Evolutionary conservation across 2,329 filamentous ascomycete genomes (phyloP).

Genomic region (Dactylellina drechsleri): DNA sequence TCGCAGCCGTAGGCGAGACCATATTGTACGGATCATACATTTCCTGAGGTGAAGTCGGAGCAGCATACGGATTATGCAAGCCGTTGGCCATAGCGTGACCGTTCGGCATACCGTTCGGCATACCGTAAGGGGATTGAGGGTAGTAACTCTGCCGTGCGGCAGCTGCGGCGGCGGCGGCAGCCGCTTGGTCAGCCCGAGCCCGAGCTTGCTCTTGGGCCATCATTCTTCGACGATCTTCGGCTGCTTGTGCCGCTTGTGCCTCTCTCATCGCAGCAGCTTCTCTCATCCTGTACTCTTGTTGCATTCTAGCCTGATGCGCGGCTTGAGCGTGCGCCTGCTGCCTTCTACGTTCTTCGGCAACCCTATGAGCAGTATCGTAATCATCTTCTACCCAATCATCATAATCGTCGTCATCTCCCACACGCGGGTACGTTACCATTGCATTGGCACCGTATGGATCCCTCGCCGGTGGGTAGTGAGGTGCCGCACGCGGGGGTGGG

Average conservation of each 20-base stretch:
- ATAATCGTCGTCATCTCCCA: slow-evolving; percentile 55
- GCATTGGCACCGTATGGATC: slow-evolving; percentile 37
- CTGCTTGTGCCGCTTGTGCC: slow-evolving; percentile 21
- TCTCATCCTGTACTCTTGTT: slow-evolving; percentile 36
- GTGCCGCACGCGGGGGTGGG: slow-evolving; percentile 50
- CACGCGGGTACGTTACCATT: slow-evolving; percentile 53
- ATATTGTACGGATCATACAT: slow-evolving; percentile 41
- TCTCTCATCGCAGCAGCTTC: slow-evolving; percentile 54
- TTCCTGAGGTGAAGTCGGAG: slow-evolving; percentile 36
- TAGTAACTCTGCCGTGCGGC: slow-evolving; percentile 29
- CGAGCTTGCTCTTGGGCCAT: slow-evolving; percentile 24
- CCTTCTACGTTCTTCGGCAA: slow-evolving; percentile 53
- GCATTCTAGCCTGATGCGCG: slow-evolving; percentile 37
- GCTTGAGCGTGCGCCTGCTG: slow-evolving; percentile 49
- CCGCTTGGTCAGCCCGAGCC: slow-evolving; percentile 24
- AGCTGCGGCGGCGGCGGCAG: slow-evolving; percentile 33
- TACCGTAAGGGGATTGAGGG: slow-evolving; percentile 32
- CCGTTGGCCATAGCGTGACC: slow-evolving; percentile 42
- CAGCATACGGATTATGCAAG: slow-evolving; percentile 37
- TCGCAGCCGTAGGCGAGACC: slow-evolving; percentile 23
- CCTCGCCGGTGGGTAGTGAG: slow-evolving; percentile 54
- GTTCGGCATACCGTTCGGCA: slow-evolving; percentile 22
- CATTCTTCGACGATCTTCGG: slow-evolving; percentile 49
- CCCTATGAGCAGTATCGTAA: slow-evolving; percentile 53
- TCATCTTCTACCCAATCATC: slow-evolving; percentile 55